These are phyloP conservation scores for Boletus pseudo-olivaceus DNA, from an alignment of 768 basidiomycete genomes.

Conservation along the genomic window DNA sequence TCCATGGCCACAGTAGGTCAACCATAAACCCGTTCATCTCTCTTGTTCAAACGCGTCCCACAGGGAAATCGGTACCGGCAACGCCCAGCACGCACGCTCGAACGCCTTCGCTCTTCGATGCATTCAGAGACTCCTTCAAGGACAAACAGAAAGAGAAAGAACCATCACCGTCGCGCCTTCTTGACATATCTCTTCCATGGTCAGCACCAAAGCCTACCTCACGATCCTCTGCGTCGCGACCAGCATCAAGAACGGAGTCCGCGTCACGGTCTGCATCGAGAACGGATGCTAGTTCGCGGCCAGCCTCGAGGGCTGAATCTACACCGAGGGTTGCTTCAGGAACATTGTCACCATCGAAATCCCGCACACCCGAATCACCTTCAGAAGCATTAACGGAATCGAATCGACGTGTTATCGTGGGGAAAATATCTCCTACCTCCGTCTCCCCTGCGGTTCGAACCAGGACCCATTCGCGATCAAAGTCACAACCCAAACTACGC, in stretches of 20 bases:
- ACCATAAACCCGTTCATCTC: conserved; percentile 12
- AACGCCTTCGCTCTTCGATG: conserved; percentile 18
- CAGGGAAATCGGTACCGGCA: conserved; percentile 36
- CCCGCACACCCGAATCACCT: neutral
- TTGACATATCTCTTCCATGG: conserved; percentile 37
- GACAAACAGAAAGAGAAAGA: conserved; percentile 32
- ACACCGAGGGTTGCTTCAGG: neutral
- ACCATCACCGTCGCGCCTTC: conserved; percentile 24
- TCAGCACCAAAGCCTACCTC: conserved; percentile 19
- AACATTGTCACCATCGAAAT: neutral
- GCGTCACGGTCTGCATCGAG: conserved; percentile 20
- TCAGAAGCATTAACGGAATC: neutral
- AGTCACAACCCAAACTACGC: conserved; percentile 36
- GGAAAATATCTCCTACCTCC: neutral
- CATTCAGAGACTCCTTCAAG: conserved; percentile 17
- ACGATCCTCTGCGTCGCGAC: conserved; percentile 14
- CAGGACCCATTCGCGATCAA: conserved; percentile 26
- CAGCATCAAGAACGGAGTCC: conserved; percentile 13
- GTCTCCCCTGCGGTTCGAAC: neutral
- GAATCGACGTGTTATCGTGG: neutral
- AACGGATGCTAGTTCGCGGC: conserved; percentile 10
- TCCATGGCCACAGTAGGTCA: conserved; percentile 41
- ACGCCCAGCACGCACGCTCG: conserved; percentile 10
- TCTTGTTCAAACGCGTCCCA: neutral
- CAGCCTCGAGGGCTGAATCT: conserved; percentile 14